Conservation (phyloP, 106 monocot genomes). For the Acanthochlamys bracteata region DNA sequence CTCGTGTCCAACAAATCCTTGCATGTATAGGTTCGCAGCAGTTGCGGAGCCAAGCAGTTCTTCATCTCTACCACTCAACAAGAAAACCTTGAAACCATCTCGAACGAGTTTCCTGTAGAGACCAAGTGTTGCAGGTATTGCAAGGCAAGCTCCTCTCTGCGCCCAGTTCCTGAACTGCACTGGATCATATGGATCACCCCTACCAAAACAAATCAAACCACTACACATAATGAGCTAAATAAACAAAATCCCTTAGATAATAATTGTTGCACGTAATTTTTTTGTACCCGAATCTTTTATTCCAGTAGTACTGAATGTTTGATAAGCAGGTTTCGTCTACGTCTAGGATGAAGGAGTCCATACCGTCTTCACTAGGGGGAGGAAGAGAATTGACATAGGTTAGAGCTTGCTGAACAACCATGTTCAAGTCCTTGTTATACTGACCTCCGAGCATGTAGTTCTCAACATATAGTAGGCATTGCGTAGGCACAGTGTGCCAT, state of each 20-base stretch:
- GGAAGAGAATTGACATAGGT: constrained; percentile 11
- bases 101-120: background rate
- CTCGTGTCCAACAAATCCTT: constrained; percentile 8
- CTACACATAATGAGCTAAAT: background rate
- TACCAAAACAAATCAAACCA: background rate
- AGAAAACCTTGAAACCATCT: constrained; percentile 6
- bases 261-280: background rate
- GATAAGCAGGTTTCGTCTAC: constrained; percentile 62
- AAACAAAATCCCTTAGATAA: too few relatives aligned
- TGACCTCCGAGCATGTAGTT: constrained; percentile 42
- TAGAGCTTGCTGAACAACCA: constrained; percentile 13
- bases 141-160: background rate
- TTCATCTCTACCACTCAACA: constrained; percentile 4
- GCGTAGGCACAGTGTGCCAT: constrained; percentile 29
- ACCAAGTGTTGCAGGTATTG: background rate
- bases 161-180: constrained; percentile 4
- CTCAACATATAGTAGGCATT: constrained; percentile 31
- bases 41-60: background rate
- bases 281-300: constrained; percentile 4
- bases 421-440: constrained; percentile 20
- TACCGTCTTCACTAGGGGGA: constrained; percentile 16
- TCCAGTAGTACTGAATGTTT: constrained; percentile 28
- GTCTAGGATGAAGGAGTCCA: constrained; percentile 46
- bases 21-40: constrained; percentile 3
- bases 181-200: constrained; percentile 10